A percentile compares a stretch with the other conserved stretches of the same genome.
phyloP scores from a whole-genome alignment of 495 filamentous ascomycete species.

The Tuber umbilicatum region DNA sequence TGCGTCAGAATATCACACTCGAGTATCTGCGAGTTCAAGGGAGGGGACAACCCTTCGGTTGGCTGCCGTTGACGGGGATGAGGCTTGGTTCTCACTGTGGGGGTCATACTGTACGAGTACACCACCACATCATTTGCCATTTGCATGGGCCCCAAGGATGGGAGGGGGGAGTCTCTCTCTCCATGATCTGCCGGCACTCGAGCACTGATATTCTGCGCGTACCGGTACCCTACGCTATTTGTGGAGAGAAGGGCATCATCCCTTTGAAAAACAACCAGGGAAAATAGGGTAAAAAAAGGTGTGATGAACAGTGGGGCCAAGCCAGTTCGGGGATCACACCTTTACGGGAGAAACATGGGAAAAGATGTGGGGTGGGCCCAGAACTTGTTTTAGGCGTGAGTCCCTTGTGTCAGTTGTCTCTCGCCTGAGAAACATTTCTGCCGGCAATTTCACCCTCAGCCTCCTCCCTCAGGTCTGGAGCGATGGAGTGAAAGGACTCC shows the following conservation, averaged over 20 bases:
- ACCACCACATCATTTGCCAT: too few species aligned
- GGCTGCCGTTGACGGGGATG: conserved; percentile 3
- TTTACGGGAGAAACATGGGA: not conserved
- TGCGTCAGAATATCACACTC: conserved; percentile 1
- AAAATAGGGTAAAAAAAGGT: not conserved
- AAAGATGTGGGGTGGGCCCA: not conserved
- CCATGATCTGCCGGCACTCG: not conserved
- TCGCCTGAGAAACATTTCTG: not conserved
- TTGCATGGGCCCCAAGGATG: not conserved
- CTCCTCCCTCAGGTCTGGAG: not conserved
- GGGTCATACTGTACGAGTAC: not conserved
- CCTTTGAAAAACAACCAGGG: not conserved
- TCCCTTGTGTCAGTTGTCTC: not conserved
- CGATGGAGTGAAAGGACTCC: not conserved
- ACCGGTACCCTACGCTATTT: too few species aligned
- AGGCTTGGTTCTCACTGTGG: not conserved
- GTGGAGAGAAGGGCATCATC: not conserved
- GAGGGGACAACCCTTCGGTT: not conserved
- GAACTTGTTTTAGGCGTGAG: not conserved
- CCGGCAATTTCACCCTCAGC: not conserved
- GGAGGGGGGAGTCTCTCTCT: not conserved
- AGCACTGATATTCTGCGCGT: not conserved
- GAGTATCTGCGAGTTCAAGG: not conserved
- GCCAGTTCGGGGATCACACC: not conserved
- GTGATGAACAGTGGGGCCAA: not conserved